Evolutionary conservation across 495 filamentous ascomycete genomes (phyloP).

Genomic region (Tuber calosporum): DNA sequence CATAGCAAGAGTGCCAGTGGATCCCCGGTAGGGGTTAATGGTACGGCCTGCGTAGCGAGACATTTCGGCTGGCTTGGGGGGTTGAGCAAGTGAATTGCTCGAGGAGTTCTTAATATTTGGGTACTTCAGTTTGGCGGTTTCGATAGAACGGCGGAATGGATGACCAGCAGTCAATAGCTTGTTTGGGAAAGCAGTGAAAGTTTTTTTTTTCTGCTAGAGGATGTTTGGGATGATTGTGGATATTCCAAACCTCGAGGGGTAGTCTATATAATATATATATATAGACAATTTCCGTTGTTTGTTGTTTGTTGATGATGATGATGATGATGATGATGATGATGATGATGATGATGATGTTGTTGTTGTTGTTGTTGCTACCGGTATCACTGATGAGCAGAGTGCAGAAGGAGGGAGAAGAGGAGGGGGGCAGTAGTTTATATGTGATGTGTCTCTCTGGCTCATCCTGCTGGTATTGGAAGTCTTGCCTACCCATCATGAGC

Average conservation of each 20-base stretch:
- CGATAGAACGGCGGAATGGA: not conserved
- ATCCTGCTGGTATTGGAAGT: not conserved
- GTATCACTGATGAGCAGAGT: not conserved
- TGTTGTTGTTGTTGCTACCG: not conserved
- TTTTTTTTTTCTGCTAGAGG: not conserved
- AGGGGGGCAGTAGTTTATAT: not conserved
- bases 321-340: too few species aligned
- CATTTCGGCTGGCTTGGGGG: slow-evolving; percentile 16
- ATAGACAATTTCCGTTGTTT: not conserved
- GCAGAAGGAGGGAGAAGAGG: not conserved
- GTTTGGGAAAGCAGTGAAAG: not conserved
- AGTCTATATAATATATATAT: not conserved
- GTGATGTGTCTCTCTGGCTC: not conserved
- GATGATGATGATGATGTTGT: not conserved
- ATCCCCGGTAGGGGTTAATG: slow-evolving; percentile 33
- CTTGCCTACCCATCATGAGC: not conserved
- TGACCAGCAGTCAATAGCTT: not conserved
- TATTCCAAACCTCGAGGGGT: not conserved
- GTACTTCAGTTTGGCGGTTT: not conserved
- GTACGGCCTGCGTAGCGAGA: slow-evolving; percentile 18
- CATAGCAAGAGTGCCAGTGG: slow-evolving; percentile 33
- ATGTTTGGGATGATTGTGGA: slow-evolving; percentile 6
- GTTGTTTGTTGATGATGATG: too few species aligned
- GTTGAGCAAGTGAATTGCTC: slow-evolving; percentile 11
- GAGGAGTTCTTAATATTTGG: not conserved